Percentiles rank a stretch among this genome's conserved stretches.
These are phyloP conservation scores for Epichloe hybrida DNA, from an alignment of 2,329 filamentous ascomycete species.

Conservation along the genomic window DNA sequence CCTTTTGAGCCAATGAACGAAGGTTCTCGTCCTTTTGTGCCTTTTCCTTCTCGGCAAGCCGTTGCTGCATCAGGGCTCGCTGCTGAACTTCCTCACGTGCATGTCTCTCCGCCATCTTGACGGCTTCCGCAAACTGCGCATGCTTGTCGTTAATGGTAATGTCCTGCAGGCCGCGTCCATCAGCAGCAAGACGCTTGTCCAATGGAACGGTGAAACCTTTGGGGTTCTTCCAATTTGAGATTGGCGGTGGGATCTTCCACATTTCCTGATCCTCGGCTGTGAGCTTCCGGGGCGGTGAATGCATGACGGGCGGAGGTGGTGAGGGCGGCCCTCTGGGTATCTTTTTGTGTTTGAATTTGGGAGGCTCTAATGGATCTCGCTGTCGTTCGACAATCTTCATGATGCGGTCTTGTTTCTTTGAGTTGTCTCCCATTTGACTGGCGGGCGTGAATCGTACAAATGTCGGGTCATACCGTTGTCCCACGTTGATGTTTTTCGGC, in stretches of 20 bases:
- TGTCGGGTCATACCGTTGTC: constrained; percentile 70
- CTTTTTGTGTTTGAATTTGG: constrained; percentile 98
- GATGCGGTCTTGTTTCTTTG: constrained; percentile 82
- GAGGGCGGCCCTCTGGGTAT: constrained; percentile 86
- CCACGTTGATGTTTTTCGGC: constrained; percentile 83
- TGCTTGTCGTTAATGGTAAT: constrained; percentile 98
- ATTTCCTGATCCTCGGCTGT: constrained; percentile 95
- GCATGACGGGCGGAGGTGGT: constrained; percentile 86
- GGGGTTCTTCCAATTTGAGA: constrained; percentile 98
- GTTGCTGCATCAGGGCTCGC: constrained; percentile 86
- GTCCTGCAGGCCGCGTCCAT: constrained; percentile 83
- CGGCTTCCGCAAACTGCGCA: constrained; percentile 83
- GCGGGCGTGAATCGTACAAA: constrained; percentile 93
- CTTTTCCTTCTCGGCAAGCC: constrained; percentile 93
- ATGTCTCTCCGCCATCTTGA: constrained; percentile 89
- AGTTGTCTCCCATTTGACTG: constrained; percentile 86
- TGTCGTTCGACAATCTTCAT: constrained; percentile 97
- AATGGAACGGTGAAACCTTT: constrained; percentile 95
- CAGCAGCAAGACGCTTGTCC: constrained; percentile 88
- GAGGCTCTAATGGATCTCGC: constrained; percentile 88
- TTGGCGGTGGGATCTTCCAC: constrained; percentile 77
- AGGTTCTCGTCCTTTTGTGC: constrained; percentile 85
- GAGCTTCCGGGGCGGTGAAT: constrained; percentile 84
- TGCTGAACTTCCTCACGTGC: constrained; percentile 92
- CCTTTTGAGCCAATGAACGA: constrained; percentile 77